Evolutionary conservation across 2,329 filamentous ascomycete genomes (phyloP).

Genomic region (Bipolaris oryzae): DNA sequence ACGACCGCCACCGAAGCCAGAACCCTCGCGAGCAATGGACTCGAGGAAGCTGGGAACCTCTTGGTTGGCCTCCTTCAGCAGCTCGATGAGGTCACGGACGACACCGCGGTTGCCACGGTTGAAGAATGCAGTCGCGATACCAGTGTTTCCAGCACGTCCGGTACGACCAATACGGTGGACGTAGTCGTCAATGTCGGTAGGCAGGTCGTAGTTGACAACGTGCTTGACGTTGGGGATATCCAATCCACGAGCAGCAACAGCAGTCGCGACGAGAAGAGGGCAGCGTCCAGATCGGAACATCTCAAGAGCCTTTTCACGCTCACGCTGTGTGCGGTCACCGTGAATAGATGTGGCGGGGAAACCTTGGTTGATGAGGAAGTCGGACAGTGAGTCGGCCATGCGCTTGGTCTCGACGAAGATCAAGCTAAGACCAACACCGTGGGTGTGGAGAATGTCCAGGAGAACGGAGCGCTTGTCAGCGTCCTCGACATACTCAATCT

Average conservation of each 20-base stretch:
- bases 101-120: conserved; percentile 99
- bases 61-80: conserved; percentile 98
- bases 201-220: conserved; percentile 99
- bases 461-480: conserved; percentile 97
- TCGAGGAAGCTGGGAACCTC: conserved; percentile 94
- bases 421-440: conserved; percentile 84
- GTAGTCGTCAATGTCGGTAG: conserved; percentile 97
- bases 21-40: conserved; percentile 94
- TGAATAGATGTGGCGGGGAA: conserved; percentile 99
- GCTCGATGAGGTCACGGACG: conserved; percentile 93
- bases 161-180: conserved; percentile 99
- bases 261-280: conserved; percentile 95
- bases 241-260: conserved; percentile 84
- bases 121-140: conserved; percentile 98
- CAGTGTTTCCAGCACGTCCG: conserved; percentile 98
- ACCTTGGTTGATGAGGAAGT: conserved; percentile 98
- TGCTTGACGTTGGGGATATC: conserved; percentile 97
- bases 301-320: conserved; percentile 96
- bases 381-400: conserved; percentile 96
- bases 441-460: conserved; percentile 95
- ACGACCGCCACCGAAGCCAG: conserved; percentile 76
- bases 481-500: conserved; percentile 97
- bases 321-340: conserved; percentile 96
- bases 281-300: conserved; percentile 96
- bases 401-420: conserved; percentile 99